These are phyloP conservation scores for Nannochloropsis granulata DNA, from an alignment of 108 stramenopile genomes.

Conservation along the genomic window DNA sequence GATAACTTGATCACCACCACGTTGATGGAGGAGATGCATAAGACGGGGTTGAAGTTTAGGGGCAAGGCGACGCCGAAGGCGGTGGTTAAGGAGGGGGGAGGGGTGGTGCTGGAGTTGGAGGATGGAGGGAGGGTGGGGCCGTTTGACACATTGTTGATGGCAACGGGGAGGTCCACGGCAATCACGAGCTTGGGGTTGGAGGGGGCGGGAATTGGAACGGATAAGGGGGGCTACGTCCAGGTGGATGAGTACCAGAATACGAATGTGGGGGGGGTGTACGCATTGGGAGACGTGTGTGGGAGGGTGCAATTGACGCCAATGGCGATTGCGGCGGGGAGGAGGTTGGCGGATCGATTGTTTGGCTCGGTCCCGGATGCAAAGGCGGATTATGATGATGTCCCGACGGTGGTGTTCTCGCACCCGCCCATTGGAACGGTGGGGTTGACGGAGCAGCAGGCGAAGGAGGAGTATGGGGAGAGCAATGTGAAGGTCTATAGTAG, in stretches of 20 bases:
- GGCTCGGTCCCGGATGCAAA: conserved; percentile 43
- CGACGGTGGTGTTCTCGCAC: conserved; percentile 77
- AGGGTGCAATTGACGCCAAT: conserved; percentile 66
- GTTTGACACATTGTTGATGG: conserved; percentile 58
- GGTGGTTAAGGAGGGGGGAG: conserved; percentile 33
- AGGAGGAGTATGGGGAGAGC: conserved; percentile 62
- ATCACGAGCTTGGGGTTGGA: conserved; percentile 46
- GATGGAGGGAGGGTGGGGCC: conserved; percentile 20
- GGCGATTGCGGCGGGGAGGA: conserved; percentile 67
- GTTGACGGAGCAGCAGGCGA: conserved; percentile 66
- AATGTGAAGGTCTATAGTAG: conserved; percentile 71
- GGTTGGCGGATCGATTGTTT: conserved; percentile 67
- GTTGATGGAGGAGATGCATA: conserved; percentile 52
- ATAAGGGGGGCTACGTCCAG: conserved; percentile 44
- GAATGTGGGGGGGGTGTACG: conserved; percentile 46
- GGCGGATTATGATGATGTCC: conserved; percentile 56
- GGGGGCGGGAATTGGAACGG: conserved; percentile 44
- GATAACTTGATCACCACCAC: conserved; percentile 48
- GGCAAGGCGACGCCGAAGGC: conserved; percentile 46
- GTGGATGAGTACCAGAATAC: conserved; percentile 65
- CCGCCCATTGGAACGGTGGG: conserved; percentile 50
- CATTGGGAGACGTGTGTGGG: conserved; percentile 64
- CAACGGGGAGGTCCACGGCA: conserved; percentile 60
- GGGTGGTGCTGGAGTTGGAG: conserved; percentile 21
- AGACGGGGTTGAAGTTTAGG: conserved; percentile 46